Conservation (phyloP, 345 rosid species). For the Acer yangbiense region DNA sequence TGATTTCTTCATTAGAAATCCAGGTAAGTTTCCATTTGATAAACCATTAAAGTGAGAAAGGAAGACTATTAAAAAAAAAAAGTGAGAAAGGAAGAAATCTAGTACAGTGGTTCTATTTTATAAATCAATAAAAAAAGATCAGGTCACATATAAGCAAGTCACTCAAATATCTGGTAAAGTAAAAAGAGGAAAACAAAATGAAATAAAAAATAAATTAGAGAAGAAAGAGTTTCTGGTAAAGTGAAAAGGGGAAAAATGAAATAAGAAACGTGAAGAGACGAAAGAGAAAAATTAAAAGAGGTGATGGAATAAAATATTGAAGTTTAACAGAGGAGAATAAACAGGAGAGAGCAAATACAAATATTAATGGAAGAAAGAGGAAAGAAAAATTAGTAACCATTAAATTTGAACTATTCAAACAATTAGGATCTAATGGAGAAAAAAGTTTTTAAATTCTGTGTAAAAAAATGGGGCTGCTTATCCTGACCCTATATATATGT, state of each 20-base stretch:
- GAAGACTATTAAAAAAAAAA: no score
- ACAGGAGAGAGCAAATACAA: not conserved
- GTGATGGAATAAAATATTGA: not conserved
- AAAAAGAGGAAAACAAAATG: not conserved
- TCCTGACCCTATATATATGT: not conserved
- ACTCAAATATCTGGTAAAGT: not conserved
- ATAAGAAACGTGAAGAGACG: not conserved
- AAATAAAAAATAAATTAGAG: no score
- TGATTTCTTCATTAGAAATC: not conserved
- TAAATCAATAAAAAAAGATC: no score
- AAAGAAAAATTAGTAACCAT: not conserved
- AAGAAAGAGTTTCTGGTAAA: no score
- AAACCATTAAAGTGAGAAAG: no score
- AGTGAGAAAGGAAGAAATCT: no score
- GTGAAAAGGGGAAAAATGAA: not conserved
- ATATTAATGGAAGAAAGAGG: not conserved
- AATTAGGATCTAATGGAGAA: not conserved
- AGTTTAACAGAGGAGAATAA: not conserved
- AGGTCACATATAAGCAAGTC: no score
- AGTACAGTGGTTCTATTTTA: no score
- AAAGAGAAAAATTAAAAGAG: not conserved
- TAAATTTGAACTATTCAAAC: not conserved
- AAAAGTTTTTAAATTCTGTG: not conserved
- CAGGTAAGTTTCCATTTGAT: no score
- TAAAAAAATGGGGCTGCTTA: not conserved